Evolutionary conservation across 2,329 filamentous ascomycete species (phyloP).

Genomic region (Penicillium paneum): DNA sequence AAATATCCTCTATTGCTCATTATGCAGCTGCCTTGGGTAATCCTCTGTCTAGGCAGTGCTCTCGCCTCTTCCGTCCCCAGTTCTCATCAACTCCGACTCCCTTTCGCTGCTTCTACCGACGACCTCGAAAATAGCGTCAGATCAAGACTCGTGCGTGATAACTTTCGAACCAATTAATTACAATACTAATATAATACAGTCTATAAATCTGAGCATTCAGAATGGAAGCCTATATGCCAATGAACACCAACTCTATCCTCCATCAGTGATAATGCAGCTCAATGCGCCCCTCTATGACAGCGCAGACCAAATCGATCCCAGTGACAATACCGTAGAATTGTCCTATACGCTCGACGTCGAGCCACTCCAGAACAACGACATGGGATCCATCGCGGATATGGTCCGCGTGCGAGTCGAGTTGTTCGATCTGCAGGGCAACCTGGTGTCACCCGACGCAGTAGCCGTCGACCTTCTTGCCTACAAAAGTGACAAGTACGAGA

Average conservation of each 20-base stretch:
- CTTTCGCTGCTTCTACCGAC: slow-evolving; percentile 14
- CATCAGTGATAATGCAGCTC: slow-evolving; percentile 27
- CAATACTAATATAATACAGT: slow-evolving; percentile 18
- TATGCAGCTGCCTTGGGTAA: slow-evolving; percentile 17
- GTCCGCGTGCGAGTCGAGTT: slow-evolving; percentile 26
- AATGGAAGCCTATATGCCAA: slow-evolving; percentile 31
- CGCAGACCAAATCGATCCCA: not conserved
- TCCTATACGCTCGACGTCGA: slow-evolving; percentile 26
- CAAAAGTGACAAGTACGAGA: slow-evolving; percentile 22
- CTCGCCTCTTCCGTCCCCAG: slow-evolving; percentile 12
- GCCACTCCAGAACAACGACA: slow-evolving; percentile 20
- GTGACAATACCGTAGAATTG: slow-evolving; percentile 15
- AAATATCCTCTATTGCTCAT: not conserved
- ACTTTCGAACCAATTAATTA: no score
- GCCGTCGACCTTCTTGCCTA: slow-evolving; percentile 29
- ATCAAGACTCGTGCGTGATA: slow-evolving; percentile 16
- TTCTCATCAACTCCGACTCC: slow-evolving; percentile 20
- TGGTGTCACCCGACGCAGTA: slow-evolving; percentile 28
- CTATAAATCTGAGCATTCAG: slow-evolving; percentile 27
- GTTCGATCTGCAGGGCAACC: slow-evolving; percentile 23
- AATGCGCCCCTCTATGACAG: slow-evolving; percentile 22
- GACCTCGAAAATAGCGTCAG: not conserved
- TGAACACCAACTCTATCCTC: slow-evolving; percentile 28
- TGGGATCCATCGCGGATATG: slow-evolving; percentile 14
- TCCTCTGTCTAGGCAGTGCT: slow-evolving; percentile 13